Conservation (phyloP, 2,329 filamentous ascomycete genomes). For the Fusarium musae region DNA sequence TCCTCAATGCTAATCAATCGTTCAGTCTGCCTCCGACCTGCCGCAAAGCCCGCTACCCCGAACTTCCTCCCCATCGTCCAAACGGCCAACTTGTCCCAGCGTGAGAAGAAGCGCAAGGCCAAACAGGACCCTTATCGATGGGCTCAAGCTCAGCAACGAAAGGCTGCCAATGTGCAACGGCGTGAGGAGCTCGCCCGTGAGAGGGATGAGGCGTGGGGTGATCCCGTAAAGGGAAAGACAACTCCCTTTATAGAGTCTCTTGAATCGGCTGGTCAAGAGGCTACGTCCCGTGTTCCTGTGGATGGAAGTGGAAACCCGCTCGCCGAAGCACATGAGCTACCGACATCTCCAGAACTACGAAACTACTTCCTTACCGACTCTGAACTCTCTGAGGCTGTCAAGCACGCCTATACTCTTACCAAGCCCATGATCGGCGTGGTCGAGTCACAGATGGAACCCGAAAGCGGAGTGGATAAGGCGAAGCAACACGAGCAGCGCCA, state of each 20-base stretch:
- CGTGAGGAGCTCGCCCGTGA: constrained; percentile 75
- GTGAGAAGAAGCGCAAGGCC: constrained; percentile 72
- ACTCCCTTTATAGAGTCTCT: constrained; percentile 89
- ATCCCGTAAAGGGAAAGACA: constrained; percentile 80
- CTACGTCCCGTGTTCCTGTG: constrained; percentile 49
- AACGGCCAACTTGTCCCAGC: constrained; percentile 70
- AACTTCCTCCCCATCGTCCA: constrained; percentile 70
- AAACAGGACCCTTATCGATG: constrained; percentile 85
- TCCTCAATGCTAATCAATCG: constrained; percentile 42
- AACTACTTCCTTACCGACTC: constrained; percentile 80
- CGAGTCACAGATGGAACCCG: constrained; percentile 55
- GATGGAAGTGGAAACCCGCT: constrained; percentile 57
- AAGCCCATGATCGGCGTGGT: constrained; percentile 61
- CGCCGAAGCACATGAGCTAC: constrained; percentile 54
- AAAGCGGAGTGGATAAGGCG: constrained; percentile 49
- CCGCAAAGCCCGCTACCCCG: constrained; percentile 57
- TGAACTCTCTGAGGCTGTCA: constrained; percentile 74
- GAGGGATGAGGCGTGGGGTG: constrained; percentile 73
- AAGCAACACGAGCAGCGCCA: constrained; percentile 66
- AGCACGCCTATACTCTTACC: constrained; percentile 75
- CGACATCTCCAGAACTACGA: constrained; percentile 65
- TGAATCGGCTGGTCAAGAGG: constrained; percentile 68
- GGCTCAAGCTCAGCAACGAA: constrained; percentile 84
- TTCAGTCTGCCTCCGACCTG: constrained; percentile 70
- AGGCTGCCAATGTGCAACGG: constrained; percentile 82